These are phyloP conservation scores for Cyclocybe aegerita DNA, from an alignment of 768 basidiomycete genomes.

Conservation along the genomic window DNA sequence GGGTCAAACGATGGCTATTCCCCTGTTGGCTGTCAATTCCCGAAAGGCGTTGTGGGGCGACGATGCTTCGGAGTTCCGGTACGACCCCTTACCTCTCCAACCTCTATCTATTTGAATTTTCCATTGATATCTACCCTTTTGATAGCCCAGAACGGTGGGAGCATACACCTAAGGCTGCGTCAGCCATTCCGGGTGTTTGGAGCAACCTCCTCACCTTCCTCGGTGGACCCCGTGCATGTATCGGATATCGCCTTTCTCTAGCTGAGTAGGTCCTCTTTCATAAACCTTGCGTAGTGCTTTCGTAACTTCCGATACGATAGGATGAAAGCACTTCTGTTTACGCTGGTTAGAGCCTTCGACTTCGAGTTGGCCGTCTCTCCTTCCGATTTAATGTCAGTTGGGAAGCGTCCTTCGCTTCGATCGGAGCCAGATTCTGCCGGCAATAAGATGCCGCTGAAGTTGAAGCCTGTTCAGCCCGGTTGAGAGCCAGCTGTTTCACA, in stretches of 20 bases:
- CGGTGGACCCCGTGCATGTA: slow-evolving; percentile 64
- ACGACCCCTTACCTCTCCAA: background rate
- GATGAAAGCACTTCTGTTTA: slow-evolving; percentile 31
- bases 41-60: slow-evolving; percentile 58
- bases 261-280: slow-evolving; percentile 43
- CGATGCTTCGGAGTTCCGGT: slow-evolving; percentile 65
- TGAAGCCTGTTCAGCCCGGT: slow-evolving; percentile 23
- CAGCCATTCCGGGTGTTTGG: slow-evolving; percentile 57
- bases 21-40: slow-evolving; percentile 53
- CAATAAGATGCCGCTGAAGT: slow-evolving; percentile 47
- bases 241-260: slow-evolving; percentile 65
- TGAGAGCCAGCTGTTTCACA: background rate
- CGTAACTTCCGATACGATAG: slow-evolving; percentile 14
- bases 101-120: background rate
- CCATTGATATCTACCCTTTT: background rate
- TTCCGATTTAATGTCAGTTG: slow-evolving; percentile 34
- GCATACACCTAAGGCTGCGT: slow-evolving; percentile 39
- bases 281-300: background rate
- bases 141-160: slow-evolving; percentile 67
- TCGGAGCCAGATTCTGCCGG: slow-evolving; percentile 36
- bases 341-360: slow-evolving; percentile 37
- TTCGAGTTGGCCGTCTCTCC: slow-evolving; percentile 48
- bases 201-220: slow-evolving; percentile 60
- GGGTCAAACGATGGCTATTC: slow-evolving; percentile 46
- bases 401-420: slow-evolving; percentile 44